Evolutionary conservation across 2,329 filamentous ascomycete genomes (phyloP), one percentile per base, ranked within the genome.

Genomic region (Neoscytalidium dimidiatum): DNA sequence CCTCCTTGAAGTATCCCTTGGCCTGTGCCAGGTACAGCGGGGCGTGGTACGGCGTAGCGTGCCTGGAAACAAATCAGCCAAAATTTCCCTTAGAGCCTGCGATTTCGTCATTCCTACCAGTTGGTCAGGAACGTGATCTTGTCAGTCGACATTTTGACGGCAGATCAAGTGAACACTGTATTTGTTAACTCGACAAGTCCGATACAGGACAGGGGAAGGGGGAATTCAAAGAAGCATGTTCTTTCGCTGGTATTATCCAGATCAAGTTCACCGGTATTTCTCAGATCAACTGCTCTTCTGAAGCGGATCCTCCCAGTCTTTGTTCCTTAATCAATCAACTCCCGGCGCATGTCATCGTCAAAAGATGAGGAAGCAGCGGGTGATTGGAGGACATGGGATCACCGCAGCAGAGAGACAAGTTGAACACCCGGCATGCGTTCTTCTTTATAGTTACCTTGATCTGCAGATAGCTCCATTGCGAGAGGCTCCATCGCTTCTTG

Each of bases 181-280:
- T 67, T 70, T 73, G 81, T 87, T 77, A 87, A 83, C 81, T 75
- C 73, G 75, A 72, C 74, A 71, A 71, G 69, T 66, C 70, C 64
- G 63, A 66, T 51, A 63, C 65, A 28, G 72, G 74, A 68, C 73
- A 73, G 73, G 74, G 77, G 56, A 26, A 11, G 14, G 41, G 26
- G 56, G 41, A 31, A 44, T 76, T 77, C 80, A 84, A 87, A 87
- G 86, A 89, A 90, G 90, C 90, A 92, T 89, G 86, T 92, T 87
- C 90, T 92, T 92, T 89, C 90, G 90, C 90, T 91, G 88, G 88
- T 85, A 91, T 91, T 91, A 89, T 88, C 87, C 88, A 90, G 88
- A 90, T 91, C 89, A 92, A 92, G 89, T 92, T 91, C 84, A 82
- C 81, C 88, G 88, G 88, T 91, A 89, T 90, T 80, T 91, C 88